These are phyloP conservation scores for Fusarium irregulare DNA, from an alignment of 2,329 filamentous ascomycete species.

Conservation along the genomic window DNA sequence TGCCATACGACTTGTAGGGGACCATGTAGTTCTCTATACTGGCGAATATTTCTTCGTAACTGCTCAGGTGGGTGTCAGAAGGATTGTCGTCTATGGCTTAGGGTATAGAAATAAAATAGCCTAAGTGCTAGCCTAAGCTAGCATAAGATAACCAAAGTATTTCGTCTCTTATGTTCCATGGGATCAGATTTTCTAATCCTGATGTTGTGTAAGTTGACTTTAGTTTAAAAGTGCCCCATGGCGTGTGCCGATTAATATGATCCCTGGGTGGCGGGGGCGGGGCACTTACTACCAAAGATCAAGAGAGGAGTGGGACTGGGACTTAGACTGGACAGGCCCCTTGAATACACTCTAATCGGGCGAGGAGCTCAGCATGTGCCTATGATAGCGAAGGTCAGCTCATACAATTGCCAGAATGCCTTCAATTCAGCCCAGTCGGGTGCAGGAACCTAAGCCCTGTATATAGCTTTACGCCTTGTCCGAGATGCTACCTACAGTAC, in stretches of 20 bases:
- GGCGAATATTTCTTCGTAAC: not conserved
- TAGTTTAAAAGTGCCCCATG: not conserved
- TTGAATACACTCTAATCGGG: conserved; percentile 6
- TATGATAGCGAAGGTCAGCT: not conserved
- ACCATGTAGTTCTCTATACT: not conserved
- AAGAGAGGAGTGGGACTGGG: not conserved
- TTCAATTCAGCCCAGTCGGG: conserved; percentile 3
- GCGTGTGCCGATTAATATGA: not conserved
- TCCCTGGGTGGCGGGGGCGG: not conserved
- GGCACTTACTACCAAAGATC: not conserved
- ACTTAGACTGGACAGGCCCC: not conserved
- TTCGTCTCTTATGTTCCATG: no score
- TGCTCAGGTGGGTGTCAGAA: no score
- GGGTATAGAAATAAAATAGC: no score
- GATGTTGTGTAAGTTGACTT: not conserved
- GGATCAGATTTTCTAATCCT: not conserved
- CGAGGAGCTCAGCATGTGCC: not conserved
- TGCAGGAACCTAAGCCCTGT: not conserved
- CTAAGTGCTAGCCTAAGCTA: no score
- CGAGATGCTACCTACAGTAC: not conserved
- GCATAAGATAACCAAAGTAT: no score
- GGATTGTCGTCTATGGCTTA: no score
- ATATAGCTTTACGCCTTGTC: not conserved
- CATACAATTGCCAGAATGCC: not conserved
- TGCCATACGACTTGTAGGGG: no score